Evolutionary conservation across 1,284 basidiomycete species (phyloP).

Genomic region (Amylostereum chailletii): DNA sequence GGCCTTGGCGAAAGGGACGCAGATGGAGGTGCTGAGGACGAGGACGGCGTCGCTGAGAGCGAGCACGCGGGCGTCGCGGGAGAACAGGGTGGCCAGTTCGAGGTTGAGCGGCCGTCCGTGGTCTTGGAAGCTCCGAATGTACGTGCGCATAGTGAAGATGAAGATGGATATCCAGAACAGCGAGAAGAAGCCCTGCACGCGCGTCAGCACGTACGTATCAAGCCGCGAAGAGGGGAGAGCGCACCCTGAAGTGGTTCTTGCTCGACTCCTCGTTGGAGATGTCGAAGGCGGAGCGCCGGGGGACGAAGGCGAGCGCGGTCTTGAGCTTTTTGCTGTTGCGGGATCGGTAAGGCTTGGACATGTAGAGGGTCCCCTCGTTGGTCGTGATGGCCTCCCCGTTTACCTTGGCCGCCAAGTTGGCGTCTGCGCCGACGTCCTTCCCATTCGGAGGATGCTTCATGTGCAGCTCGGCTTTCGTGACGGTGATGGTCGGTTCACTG

Average conservation of each 20-base stretch:
- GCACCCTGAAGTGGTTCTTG: constrained; percentile 78
- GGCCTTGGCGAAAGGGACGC: constrained; percentile 78
- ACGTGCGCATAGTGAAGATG: constrained; percentile 71
- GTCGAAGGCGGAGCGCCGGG: constrained; percentile 80
- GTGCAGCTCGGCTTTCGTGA: neutral
- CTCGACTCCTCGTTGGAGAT: constrained; percentile 65
- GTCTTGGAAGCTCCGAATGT: constrained; percentile 67
- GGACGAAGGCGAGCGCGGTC: constrained; percentile 76
- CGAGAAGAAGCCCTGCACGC: constrained; percentile 75
- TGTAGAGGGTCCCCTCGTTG: constrained; percentile 57
- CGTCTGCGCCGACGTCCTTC: no score
- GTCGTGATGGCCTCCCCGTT: constrained; percentile 42
- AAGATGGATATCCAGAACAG: constrained; percentile 89
- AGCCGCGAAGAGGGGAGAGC: constrained; percentile 16
- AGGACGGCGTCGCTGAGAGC: constrained; percentile 81
- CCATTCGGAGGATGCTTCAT: no score
- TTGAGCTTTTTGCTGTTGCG: constrained; percentile 58
- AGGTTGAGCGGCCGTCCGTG: constrained; percentile 76
- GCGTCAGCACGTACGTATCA: neutral
- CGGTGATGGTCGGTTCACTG: neutral
- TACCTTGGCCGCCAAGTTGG: neutral
- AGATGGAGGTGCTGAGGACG: constrained; percentile 67
- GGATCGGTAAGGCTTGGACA: constrained; percentile 68
- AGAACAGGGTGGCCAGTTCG: constrained; percentile 83
- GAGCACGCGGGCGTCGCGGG: constrained; percentile 75